Evolutionary conservation across 2,329 filamentous ascomycete species (phyloP), one percentile per base, ranked within the genome.

Genomic region (Laburnicola sp.): DNA sequence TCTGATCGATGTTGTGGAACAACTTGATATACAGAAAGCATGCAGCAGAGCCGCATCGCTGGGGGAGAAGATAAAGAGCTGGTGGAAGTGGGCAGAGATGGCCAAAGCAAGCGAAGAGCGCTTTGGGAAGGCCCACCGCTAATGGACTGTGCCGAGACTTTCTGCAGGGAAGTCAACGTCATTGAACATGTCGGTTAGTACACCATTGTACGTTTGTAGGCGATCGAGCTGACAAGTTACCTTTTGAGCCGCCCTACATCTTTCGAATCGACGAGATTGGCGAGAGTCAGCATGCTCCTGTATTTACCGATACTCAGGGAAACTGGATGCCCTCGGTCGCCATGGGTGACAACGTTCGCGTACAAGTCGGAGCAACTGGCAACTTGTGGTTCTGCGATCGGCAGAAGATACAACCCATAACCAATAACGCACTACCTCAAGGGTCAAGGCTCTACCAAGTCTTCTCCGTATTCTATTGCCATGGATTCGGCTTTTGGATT

Each of bases 1-100:
- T 48, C 54, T 70, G 68, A 70, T 62, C 58, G 34, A 47, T 36
- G 11, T 48, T 52, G 53, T 42, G 37, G 54, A 41, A 53, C 59
- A 43, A 27, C 38, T 54, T 49, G 48, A 16, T 31, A 48, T 27
- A 32, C 46, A 9, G n/a, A 43, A 22, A 3, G 10, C 28, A 40
- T 40, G 35, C 30, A 57, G 68, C 68, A 71, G 68, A 71, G 68
- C 68, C 68, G 59, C 68, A 71, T 55, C 26, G 11, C 34, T n/a
- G 22, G 50, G 27, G 9, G 6, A 30, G 48, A 56, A 34, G 59
- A 68, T 71, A 71, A 70, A 71, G 62, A 30, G 40, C 36, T 50
- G 48, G 31, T 42, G 30, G 42, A 47, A 34, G 47, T 57, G 58
- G 59, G 51, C 41, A 50, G 48, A 40, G 43, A 43, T 37, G 45